A percentile compares a stretch with the other conserved stretches of the same genome.
Evolutionary conservation across 345 rosid species (phyloP).

Genomic region (Lepidium didymum): DNA sequence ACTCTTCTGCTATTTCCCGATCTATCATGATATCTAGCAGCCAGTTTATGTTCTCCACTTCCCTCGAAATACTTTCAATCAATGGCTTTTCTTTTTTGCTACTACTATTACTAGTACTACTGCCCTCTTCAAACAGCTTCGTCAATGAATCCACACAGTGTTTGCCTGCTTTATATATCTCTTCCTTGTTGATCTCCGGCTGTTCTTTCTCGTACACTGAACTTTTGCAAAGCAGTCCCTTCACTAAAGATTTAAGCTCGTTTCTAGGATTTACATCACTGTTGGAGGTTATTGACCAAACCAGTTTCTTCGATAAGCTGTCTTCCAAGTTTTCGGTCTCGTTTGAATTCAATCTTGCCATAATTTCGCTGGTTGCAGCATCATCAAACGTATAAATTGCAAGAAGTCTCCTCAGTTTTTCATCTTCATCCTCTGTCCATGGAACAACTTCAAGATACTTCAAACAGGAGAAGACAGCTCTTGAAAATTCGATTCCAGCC

Average conservation of each 20-base stretch:
- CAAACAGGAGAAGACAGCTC: slow-evolving; percentile 63
- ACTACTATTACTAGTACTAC: slow-evolving; percentile 8
- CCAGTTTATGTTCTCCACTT: slow-evolving; percentile 86
- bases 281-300: slow-evolving; percentile 62
- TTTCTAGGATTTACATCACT: slow-evolving; percentile 62
- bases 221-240: slow-evolving; percentile 78
- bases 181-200: slow-evolving; percentile 62
- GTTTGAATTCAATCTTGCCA: slow-evolving; percentile 46
- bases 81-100: slow-evolving; percentile 47
- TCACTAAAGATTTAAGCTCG: slow-evolving; percentile 72
- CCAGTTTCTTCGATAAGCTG: slow-evolving; percentile 59
- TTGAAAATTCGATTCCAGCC: slow-evolving; percentile 57
- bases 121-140: slow-evolving; percentile 54
- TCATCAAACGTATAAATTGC: slow-evolving; percentile 48
- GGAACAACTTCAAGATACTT: slow-evolving; percentile 91
- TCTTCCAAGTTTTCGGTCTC: slow-evolving; percentile 37
- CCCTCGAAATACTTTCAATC: slow-evolving; percentile 60
- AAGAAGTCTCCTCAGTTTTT: slow-evolving; percentile 60
- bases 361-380: slow-evolving; percentile 49
- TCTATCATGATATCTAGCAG: slow-evolving; percentile 76
- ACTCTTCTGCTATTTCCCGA: slow-evolving; percentile 72
- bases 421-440: slow-evolving; percentile 97
- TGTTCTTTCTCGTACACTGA: slow-evolving; percentile 84
- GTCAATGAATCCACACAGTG: slow-evolving; percentile 48
- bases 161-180: slow-evolving; percentile 48